A percentile compares a stretch with the other conserved stretches of the same genome.
Conservation (phyloP, 805 yeast species). For the Cyberlindnera bimundalis region DNA sequence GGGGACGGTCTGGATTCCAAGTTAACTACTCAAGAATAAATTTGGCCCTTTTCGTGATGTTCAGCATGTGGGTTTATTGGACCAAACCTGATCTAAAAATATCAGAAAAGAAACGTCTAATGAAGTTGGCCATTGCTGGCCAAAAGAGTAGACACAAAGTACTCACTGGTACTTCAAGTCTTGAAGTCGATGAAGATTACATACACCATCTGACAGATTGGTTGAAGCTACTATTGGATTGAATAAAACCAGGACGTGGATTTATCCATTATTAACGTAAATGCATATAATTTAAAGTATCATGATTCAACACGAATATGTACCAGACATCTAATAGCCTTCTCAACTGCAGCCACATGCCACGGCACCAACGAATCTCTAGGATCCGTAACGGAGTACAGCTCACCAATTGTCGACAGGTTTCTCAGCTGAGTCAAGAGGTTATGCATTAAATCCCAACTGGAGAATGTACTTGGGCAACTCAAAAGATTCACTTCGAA, state of each 20-base stretch:
- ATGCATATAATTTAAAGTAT: neutral
- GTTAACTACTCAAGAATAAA: conserved; percentile 17
- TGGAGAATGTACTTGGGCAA: conserved; percentile 65
- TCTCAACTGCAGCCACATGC: conserved; percentile 69
- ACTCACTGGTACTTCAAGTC: neutral
- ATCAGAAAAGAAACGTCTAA: neutral
- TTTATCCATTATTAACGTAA: neutral
- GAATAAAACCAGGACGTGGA: neutral
- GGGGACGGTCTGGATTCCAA: conserved; percentile 4
- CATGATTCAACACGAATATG: conserved; percentile 37
- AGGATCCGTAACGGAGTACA: conserved; percentile 33
- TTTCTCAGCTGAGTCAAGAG: conserved; percentile 61
- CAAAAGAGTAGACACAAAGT: conserved; percentile 10
- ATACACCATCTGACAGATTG: conserved; percentile 7
- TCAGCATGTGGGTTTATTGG: conserved; percentile 18
- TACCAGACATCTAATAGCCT: conserved; percentile 52
- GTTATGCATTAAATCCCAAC: conserved; percentile 49
- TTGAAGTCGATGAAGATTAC: neutral
- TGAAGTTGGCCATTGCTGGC: conserved; percentile 15
- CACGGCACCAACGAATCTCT: conserved; percentile 55
- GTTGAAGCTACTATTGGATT: conserved; percentile 2
- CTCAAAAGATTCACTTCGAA: conserved; percentile 68
- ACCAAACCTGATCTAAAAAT: conserved; percentile 1
- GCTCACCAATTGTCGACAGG: conserved; percentile 40
- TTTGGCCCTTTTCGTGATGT: conserved; percentile 8